These are phyloP conservation scores for Athelia sp. DNA, from an alignment of 1,284 basidiomycete species.

Conservation along the genomic window DNA sequence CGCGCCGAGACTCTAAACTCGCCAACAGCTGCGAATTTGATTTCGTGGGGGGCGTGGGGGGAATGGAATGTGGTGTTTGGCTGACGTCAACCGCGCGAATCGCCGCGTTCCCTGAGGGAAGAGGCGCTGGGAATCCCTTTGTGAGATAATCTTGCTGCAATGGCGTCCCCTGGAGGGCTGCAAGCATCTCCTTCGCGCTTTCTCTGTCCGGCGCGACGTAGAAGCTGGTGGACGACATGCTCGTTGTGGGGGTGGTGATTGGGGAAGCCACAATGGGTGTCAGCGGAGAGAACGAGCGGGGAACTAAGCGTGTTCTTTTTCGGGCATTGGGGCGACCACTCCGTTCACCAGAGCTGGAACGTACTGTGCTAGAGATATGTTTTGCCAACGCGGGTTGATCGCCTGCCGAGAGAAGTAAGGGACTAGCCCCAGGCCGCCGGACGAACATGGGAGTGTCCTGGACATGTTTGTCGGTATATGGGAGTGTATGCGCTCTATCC, in stretches of 20 bases:
- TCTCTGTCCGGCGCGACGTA: constrained; percentile 6
- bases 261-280: constrained; percentile 57
- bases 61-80: constrained; percentile 52
- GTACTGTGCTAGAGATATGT: too few species aligned
- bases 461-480: too few species aligned
- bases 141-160: not conserved
- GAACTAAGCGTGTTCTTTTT: too few species aligned
- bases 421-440: too few species aligned
- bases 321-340: too few species aligned
- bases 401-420: too few species aligned
- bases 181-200: not conserved
- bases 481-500: too few species aligned
- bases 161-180: not conserved
- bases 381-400: too few species aligned
- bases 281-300: constrained; percentile 41
- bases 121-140: not conserved
- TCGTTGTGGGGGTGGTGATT: constrained; percentile 42
- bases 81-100: constrained; percentile 4
- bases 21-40: constrained; percentile 9
- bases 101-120: not conserved
- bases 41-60: constrained; percentile 47
- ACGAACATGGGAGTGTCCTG: too few species aligned
- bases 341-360: too few species aligned
- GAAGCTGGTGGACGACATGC: constrained; percentile 19
- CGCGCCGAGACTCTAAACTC: too few species aligned